Evolutionary conservation across 2,329 filamentous ascomycete species (phyloP), one percentile per base, ranked within the genome.

Genomic region (Fusarium sp.): DNA sequence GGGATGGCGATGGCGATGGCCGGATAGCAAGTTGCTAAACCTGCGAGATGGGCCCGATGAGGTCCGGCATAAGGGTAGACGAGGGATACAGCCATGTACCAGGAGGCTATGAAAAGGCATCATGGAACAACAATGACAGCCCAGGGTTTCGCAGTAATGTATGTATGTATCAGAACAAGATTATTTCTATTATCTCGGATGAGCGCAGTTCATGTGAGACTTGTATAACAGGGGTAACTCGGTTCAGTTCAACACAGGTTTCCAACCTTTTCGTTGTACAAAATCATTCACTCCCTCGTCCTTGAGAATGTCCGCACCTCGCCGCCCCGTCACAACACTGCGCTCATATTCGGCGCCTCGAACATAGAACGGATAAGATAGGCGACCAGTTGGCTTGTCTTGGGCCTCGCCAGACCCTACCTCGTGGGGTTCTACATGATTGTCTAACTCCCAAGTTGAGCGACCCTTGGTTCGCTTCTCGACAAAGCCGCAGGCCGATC

Each of bases 241-340:
- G 35, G 25, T 4, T 64, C 56, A 78, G 15, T 82, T 83, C 64
- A 87, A 56, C 4, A 87, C 81, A 4, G 86, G 82, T 47, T 76
- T 86, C 92, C 92, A 94, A 7, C 90, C 90, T 77, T 87, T 89
- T 63, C 92, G 84, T 6, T 86, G 85, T 7, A 88, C 79, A 79
- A 89, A 93, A 2, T 85, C 86, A 22, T 83, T 79, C 3, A 93
- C 89, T 0, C 87, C 87, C 75, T 93, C 90, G 74, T 94, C 91
- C 25, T 77, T 80, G 56, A 94, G 83, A 4, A 93, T 86, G 27
- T 94, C 90, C 6, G 79, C 81, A 2, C 88, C 90, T 11, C 84
- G 82, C 62, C 91, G 84, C 1, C 90, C 91, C 3, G 92, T 94
- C 4, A 94, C 85, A 3, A 93, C 83, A 77, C 92, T 94, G n/a